Evolutionary conservation across 768 basidiomycete genomes (phyloP), one percentile per base, ranked within the genome.

Genomic region (Pseudohyphozyma bogoriensis): DNA sequence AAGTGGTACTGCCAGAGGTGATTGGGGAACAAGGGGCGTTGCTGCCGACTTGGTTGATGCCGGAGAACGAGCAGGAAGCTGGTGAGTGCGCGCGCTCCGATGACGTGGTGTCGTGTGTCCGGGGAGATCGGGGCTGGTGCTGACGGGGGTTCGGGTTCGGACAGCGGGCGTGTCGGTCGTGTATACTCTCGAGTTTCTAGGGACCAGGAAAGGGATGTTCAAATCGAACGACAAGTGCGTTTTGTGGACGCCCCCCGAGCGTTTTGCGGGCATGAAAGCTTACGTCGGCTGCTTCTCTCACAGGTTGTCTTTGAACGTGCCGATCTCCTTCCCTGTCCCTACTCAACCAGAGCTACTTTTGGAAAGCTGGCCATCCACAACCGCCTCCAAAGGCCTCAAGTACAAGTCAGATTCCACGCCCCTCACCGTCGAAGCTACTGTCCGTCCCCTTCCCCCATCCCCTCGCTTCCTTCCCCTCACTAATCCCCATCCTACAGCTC

Each of bases 111-210:
- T 54, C 26, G 26, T 57, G 5, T 16, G 33, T 9, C 24, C 56
- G 26, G 31, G 11, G 13, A 15, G 32, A 7, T 44, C 50, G 29
- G 52, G 40, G 28, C 31, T 42, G 46, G 29, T 18, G 52, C 28
- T 22, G 58, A 15, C 28, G 10, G 4, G 5, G 35, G 15, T 22
- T 18, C 40, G 22, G n/a, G n/a, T n/a, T n/a, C n/a, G n/a, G n/a
- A n/a, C 50, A 22, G 58, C 59, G 6, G 39, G 52, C 12, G 44
- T 55, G 15, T 31, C 36, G 12, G 59, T 60, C 11, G 15, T 8
- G 4, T 60, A 54, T 46, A 55, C 46, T 8, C 45, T 60, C 35
- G 46, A 59, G 50, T 51, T 65, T 3, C 39, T 42, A 7, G 64
- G 60, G 2, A 29, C 8, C 0, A n/a, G 64, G 1, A 55, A 58